Percentiles rank a stretch among this genome's conserved stretches.
Conservation (phyloP, 345 rosid species). For the Salix brachista region DNA sequence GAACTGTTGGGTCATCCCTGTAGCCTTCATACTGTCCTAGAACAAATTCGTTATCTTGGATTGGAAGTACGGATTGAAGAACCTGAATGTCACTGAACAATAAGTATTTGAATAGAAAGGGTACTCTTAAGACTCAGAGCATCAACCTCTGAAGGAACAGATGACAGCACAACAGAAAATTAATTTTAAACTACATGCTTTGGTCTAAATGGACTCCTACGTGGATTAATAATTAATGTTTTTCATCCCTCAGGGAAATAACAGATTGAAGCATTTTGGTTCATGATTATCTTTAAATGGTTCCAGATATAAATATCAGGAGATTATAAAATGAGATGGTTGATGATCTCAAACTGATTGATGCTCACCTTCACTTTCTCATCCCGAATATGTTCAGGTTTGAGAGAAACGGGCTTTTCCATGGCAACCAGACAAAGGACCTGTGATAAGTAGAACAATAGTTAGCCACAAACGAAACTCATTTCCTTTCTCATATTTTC, state of each 20-base stretch:
- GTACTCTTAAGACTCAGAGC: background rate
- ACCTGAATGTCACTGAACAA: constrained; percentile 46
- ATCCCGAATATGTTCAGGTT: constrained; percentile 96
- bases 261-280: background rate
- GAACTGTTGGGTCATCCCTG: constrained; percentile 92
- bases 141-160: constrained; percentile 2
- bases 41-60: constrained; percentile 87
- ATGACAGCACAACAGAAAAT: background rate
- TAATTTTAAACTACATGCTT: background rate
- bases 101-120: constrained; percentile 15
- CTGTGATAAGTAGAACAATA: constrained; percentile 37
- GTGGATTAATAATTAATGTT: no score
- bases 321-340: constrained; percentile 5
- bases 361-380: constrained; percentile 92
- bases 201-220: background rate
- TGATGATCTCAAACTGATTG: constrained; percentile 5
- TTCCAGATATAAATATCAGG: background rate
- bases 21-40: constrained; percentile 96
- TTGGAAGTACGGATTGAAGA: constrained; percentile 88
- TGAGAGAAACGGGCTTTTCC: constrained; percentile 97
- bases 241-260: background rate
- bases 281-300: background rate
- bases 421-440: constrained; percentile 91
- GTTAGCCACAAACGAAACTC: background rate
- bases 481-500: background rate